phyloP scores from a whole-genome alignment of 2,329 filamentous ascomycete genomes.

The Penicillium sp. region DNA sequence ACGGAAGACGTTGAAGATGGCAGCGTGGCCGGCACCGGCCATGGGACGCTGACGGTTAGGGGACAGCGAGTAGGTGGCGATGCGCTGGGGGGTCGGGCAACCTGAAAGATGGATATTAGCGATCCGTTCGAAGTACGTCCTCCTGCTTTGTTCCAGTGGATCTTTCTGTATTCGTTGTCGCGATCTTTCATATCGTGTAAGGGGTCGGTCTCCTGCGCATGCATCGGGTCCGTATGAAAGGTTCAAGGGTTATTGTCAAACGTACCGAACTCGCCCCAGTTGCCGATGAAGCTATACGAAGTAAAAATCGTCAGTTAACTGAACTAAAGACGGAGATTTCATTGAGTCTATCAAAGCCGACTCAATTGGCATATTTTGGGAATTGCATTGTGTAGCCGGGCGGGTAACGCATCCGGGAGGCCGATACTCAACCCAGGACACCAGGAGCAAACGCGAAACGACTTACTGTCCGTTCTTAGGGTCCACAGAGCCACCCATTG shows the following conservation, averaged over 20 bases:
- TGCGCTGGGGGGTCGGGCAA: conserved; percentile 53
- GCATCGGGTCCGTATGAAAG: conserved; percentile 15
- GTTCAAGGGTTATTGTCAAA: conserved; percentile 38
- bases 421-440: conserved; percentile 6
- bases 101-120: conserved; percentile 22
- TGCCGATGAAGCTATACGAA: conserved; percentile 64
- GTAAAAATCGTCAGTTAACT: conserved; percentile 26
- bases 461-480: conserved; percentile 49
- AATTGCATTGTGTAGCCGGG: conserved; percentile 12
- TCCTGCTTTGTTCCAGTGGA: neutral
- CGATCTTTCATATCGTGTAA: neutral
- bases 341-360: neutral
- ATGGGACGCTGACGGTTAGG: conserved; percentile 87
- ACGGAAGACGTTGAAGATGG: conserved; percentile 94
- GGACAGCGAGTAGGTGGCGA: conserved; percentile 71
- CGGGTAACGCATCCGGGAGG: conserved; percentile 24
- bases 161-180: neutral
- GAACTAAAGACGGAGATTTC: neutral
- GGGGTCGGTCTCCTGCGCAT: conserved; percentile 7
- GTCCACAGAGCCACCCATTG: conserved; percentile 42
- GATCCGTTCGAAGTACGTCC: neutral
- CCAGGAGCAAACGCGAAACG: conserved; percentile 2
- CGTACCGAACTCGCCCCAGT: conserved; percentile 75
- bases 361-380: conserved; percentile 1
- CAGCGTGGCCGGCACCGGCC: conserved; percentile 73